Conservation (phyloP, 2,329 filamentous ascomycete species). For the Graphilbum fragrans region DNA sequence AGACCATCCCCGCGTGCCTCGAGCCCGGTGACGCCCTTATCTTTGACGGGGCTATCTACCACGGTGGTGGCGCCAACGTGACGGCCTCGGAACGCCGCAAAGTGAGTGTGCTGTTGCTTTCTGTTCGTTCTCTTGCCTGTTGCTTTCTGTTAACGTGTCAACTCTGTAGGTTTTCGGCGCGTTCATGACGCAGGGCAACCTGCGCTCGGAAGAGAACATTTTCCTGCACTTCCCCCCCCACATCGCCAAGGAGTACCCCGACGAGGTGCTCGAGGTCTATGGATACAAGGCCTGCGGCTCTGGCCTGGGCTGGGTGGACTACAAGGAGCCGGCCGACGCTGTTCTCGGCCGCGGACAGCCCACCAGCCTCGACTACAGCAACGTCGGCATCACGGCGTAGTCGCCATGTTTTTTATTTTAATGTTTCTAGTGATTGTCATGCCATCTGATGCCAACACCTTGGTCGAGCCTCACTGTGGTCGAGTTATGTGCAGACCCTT, state of each 20-base stretch:
- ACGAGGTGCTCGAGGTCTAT: neutral
- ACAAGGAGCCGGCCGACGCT: neutral
- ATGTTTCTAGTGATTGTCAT: too few relatives aligned
- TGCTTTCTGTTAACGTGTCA: too few relatives aligned
- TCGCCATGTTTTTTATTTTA: too few relatives aligned
- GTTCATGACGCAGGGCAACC: neutral
- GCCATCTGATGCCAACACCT: too few relatives aligned
- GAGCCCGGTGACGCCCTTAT: neutral
- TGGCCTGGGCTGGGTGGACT: neutral
- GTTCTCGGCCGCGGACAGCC: neutral
- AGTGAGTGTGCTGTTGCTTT: too few relatives aligned
- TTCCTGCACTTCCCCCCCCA: neutral
- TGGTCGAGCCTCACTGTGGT: too few relatives aligned
- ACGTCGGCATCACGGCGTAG: neutral
- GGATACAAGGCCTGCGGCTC: neutral
- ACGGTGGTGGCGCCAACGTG: neutral
- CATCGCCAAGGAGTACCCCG: neutral
- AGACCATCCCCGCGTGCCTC: neutral
- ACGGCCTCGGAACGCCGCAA: neutral
- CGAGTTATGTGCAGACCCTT: too few relatives aligned
- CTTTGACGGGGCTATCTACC: neutral
- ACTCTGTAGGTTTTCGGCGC: neutral
- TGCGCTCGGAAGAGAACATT: neutral
- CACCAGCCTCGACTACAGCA: neutral
- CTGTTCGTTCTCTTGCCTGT: too few relatives aligned